A percentile compares a stretch with the other conserved stretches of the same genome.
Conservation (phyloP, 768 basidiomycete genomes). For the Punctularia strigosozonata region DNA sequence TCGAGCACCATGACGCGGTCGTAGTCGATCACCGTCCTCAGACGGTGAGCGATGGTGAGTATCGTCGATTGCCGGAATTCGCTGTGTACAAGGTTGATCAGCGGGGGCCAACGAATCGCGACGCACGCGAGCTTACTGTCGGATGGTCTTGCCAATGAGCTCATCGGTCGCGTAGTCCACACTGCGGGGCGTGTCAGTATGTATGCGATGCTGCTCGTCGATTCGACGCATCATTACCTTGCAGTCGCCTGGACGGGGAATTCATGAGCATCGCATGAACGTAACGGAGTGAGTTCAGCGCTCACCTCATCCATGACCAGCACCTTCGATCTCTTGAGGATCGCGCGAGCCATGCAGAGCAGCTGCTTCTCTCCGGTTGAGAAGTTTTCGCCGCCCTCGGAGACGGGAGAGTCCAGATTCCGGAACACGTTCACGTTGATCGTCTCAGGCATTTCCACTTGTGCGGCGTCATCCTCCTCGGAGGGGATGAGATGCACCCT, state of each 20-base stretch:
- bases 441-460: constrained; percentile 31
- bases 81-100: constrained; percentile 20
- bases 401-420: constrained; percentile 59
- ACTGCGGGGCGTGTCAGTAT: constrained; percentile 13
- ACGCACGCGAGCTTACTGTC: constrained; percentile 47
- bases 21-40: constrained; percentile 76
- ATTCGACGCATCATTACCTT: constrained; percentile 25
- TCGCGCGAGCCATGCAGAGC: constrained; percentile 84
- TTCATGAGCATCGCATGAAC: neutral
- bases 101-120: too few relatives aligned
- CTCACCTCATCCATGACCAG: constrained; percentile 78
- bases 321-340: constrained; percentile 65
- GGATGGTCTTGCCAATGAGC: constrained; percentile 70
- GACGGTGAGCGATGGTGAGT: constrained; percentile 71
- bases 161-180: constrained; percentile 88
- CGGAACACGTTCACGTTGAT: constrained; percentile 71
- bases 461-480: constrained; percentile 34
- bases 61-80: constrained; percentile 77
- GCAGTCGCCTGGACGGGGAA: constrained; percentile 44
- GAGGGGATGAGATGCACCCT: constrained; percentile 69
- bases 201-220: neutral
- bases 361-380: constrained; percentile 80
- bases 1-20: constrained; percentile 73
- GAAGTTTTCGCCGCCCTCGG: constrained; percentile 86
- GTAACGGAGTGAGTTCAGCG: constrained; percentile 1